These are phyloP conservation scores for Globisporangium paroecandrum DNA, from an alignment of 352 stramenopile species.

Conservation along the genomic window DNA sequence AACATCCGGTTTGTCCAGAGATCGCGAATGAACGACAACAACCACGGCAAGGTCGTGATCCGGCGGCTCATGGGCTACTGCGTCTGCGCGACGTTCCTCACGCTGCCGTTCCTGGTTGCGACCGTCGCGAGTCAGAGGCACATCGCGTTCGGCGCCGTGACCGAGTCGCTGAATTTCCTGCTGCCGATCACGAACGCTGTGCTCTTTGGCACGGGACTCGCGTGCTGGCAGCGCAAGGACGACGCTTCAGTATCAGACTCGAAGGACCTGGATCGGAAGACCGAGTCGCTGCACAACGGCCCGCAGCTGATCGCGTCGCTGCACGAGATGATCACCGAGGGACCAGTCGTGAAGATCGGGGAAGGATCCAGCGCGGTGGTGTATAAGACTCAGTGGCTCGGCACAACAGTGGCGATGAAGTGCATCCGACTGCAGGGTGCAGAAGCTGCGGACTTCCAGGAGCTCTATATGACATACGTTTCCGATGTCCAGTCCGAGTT, in stretches of 20 bases:
- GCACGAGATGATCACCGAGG: constrained; percentile 60
- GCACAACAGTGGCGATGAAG: constrained; percentile 76
- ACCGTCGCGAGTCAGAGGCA: constrained; percentile 27
- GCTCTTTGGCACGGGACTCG: constrained; percentile 61
- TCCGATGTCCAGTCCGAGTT: constrained; percentile 60
- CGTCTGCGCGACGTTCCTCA: constrained; percentile 42
- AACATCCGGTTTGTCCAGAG: constrained; percentile 50
- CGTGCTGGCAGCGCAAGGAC: constrained; percentile 28
- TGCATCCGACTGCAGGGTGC: constrained; percentile 50
- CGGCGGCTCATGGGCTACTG: constrained; percentile 54
- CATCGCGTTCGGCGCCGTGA: constrained; percentile 34
- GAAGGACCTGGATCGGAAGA: constrained; percentile 13
- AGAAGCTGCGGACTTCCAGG: constrained; percentile 33
- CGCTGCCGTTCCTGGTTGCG: constrained; percentile 48
- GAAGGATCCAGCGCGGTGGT: constrained; percentile 63
- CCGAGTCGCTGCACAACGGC: constrained; percentile 17
- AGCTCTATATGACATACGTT: constrained; percentile 70
- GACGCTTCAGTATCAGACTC: constrained; percentile 11
- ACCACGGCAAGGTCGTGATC: constrained; percentile 56
- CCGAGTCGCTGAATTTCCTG: constrained; percentile 56
- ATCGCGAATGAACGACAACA: constrained; percentile 52
- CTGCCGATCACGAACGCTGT: constrained; percentile 59
- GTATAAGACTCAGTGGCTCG: constrained; percentile 66
- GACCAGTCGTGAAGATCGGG: constrained; percentile 59
- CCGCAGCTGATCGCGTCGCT: constrained; percentile 16